A percentile compares a stretch with the other conserved stretches of the same genome.
phyloP scores from a whole-genome alignment of 208 protist species.

The Trichomonas vaginalis region DNA sequence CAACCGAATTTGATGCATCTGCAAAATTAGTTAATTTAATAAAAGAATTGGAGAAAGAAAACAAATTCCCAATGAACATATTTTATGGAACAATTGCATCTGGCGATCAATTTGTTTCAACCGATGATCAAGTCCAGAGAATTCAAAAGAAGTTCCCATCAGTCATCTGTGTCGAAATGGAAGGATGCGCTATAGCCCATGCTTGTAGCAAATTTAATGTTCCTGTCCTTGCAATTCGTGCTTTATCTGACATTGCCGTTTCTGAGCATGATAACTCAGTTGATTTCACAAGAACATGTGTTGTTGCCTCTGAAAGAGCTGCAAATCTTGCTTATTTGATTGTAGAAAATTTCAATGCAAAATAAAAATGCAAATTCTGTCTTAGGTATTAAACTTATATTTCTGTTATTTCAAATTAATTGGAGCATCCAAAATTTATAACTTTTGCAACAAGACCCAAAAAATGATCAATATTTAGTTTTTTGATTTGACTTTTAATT shows the following conservation, averaged over 20 bases:
- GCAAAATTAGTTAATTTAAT: not conserved
- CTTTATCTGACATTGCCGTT: not conserved
- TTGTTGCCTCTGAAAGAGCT: not conserved
- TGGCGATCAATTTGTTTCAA: not conserved
- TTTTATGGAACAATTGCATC: not conserved
- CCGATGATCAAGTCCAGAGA: not conserved
- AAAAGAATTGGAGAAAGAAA: not conserved
- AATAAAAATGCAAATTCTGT: no score
- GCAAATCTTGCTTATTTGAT: not conserved
- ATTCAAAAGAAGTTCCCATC: not conserved
- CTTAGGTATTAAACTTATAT: no score
- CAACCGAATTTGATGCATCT: not conserved
- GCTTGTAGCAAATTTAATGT: not conserved
- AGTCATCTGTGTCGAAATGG: constrained; percentile 12
- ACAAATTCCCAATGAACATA: not conserved
- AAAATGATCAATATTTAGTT: no score
- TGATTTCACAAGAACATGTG: not conserved
- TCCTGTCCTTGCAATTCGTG: not conserved
- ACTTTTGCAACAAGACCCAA: no score
- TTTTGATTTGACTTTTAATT: no score
- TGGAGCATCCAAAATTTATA: no score
- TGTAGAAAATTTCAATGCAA: not conserved
- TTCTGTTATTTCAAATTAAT: no score
- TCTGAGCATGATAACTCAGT: not conserved
- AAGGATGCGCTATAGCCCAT: not conserved